Conservation (phyloP, 1,284 basidiomycete genomes). For the Boletus hoseneyae region DNA sequence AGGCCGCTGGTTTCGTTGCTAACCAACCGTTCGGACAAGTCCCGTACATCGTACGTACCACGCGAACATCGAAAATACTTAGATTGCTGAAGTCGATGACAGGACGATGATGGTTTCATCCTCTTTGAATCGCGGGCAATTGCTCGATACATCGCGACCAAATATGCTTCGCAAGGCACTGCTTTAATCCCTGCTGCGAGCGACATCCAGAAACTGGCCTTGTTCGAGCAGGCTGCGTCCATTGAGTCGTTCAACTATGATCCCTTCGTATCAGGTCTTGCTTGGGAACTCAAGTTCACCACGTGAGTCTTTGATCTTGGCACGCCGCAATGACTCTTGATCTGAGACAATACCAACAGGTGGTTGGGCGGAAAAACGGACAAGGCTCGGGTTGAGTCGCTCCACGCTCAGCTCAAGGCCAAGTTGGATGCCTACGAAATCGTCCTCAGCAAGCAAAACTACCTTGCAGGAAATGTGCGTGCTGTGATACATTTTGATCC, state of each 20-base stretch:
- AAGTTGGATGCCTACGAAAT: slow-evolving; percentile 43
- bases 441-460: slow-evolving; percentile 43
- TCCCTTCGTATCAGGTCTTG: slow-evolving; percentile 30
- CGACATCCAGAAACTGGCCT: slow-evolving; percentile 34
- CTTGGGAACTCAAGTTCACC: slow-evolving; percentile 30
- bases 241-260: slow-evolving; percentile 43
- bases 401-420: slow-evolving; percentile 27
- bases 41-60: slow-evolving; percentile 44
- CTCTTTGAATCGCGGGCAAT: slow-evolving; percentile 45
- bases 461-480: slow-evolving; percentile 43
- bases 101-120: slow-evolving; percentile 37
- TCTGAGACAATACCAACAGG: slow-evolving; percentile 2
- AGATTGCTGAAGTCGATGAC: neutral
- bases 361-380: slow-evolving; percentile 25
- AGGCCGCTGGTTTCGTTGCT: slow-evolving; percentile 40
- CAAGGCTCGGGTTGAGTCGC: slow-evolving; percentile 23
- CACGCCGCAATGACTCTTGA: neutral
- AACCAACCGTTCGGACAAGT: slow-evolving; percentile 64
- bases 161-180: slow-evolving; percentile 31
- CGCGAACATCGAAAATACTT: too few relatives aligned
- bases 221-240: slow-evolving; percentile 45
- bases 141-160: slow-evolving; percentile 37
- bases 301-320: neutral
- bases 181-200: slow-evolving; percentile 25
- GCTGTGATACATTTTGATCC: neutral